Conservation (phyloP, 2,329 filamentous ascomycete genomes). For the Bipolaris victoriae region DNA sequence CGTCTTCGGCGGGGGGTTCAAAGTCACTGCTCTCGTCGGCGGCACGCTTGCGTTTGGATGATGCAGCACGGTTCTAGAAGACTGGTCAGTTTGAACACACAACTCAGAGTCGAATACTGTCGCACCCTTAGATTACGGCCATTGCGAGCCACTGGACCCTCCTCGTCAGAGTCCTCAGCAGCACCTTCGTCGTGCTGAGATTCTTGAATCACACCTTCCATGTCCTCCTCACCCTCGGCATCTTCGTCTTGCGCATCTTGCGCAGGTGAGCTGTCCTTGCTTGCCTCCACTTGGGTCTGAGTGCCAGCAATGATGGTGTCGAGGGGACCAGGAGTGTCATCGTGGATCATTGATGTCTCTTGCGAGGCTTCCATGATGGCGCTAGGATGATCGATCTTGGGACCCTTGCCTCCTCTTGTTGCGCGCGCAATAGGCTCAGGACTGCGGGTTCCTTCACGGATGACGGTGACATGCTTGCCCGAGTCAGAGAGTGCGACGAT, state of each 20-base stretch:
- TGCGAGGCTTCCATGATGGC: constrained; percentile 62
- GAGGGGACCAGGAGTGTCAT: constrained; percentile 41
- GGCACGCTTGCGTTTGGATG: constrained; percentile 47
- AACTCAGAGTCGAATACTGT: constrained; percentile 4
- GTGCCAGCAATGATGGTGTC: constrained; percentile 43
- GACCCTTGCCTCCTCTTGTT: constrained; percentile 55
- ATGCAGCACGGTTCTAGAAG: constrained; percentile 37
- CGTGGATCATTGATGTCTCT: constrained; percentile 51
- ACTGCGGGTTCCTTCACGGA: constrained; percentile 61
- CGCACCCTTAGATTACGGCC: constrained; percentile 48
- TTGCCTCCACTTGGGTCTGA: constrained; percentile 47
- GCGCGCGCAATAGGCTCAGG: constrained; percentile 53
- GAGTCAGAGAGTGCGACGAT: constrained; percentile 65
- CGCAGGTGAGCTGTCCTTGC: constrained; percentile 38
- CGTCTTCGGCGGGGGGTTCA: constrained; percentile 64
- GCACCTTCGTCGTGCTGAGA: constrained; percentile 47
- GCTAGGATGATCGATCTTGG: constrained; percentile 55
- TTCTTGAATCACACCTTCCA: constrained; percentile 51
- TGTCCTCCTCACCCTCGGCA: constrained; percentile 34
- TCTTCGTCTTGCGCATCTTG: constrained; percentile 44
- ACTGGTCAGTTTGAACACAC: constrained; percentile 24
- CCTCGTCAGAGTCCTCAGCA: constrained; percentile 56
- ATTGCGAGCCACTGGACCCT: constrained; percentile 60
- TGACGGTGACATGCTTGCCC: constrained; percentile 61
- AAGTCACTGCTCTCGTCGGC: constrained; percentile 68